These are phyloP conservation scores for Sequoiadendron giganteum DNA, from an alignment of 75 land plant genomes.

Conservation along the genomic window DNA sequence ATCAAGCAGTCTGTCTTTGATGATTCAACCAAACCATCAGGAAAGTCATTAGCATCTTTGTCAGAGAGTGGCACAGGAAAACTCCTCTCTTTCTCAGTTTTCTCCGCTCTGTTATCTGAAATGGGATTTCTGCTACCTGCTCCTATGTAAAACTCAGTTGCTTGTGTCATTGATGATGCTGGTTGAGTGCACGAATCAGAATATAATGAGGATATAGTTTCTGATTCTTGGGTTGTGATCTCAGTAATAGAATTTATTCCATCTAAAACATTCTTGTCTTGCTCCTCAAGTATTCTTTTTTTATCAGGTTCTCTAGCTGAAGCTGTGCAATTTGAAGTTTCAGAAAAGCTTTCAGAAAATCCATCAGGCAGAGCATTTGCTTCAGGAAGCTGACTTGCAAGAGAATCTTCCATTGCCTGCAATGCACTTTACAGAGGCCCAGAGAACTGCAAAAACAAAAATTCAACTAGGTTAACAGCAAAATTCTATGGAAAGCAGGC, in stretches of 20 bases:
- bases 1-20: background rate
- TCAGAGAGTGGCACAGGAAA: constrained; percentile 38
- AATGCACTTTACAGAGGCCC: background rate
- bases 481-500: background rate
- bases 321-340: constrained; percentile 6
- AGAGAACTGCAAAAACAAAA: background rate
- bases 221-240: constrained; percentile 4
- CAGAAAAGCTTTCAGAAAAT: constrained; percentile 55
- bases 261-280: constrained; percentile 12
- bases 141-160: background rate
- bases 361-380: constrained; percentile 88
- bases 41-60: constrained; percentile 12
- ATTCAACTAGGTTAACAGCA: background rate
- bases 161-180: background rate
- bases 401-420: constrained; percentile 35
- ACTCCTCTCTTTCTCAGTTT: constrained; percentile 28
- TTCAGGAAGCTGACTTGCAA: constrained; percentile 68
- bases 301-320: constrained; percentile 9
- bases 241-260: background rate
- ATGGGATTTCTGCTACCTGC: background rate
- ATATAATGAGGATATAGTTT: background rate
- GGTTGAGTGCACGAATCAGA: background rate
- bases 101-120: constrained; percentile 10
- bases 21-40: background rate
- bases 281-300: background rate